Percentiles rank a stretch among this genome's conserved stretches.
Conservation (phyloP, 768 basidiomycete genomes). For the Amylocystis lapponica region DNA sequence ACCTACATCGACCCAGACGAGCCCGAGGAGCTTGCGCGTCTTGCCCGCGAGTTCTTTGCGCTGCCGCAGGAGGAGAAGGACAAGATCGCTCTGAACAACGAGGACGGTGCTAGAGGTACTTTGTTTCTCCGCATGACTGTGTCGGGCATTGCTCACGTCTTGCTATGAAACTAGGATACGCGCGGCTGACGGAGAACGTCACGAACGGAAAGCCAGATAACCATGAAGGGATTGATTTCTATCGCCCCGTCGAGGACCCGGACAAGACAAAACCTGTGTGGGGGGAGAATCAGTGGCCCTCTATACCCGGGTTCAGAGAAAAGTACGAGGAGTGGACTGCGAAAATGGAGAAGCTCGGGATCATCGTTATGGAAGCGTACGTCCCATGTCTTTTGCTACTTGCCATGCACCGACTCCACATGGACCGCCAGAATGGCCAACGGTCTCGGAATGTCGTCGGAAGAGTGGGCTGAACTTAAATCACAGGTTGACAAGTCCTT, state of each 20-base stretch:
- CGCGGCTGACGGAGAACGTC: conserved; percentile 75
- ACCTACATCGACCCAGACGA: conserved; percentile 51
- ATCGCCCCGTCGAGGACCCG: conserved; percentile 63
- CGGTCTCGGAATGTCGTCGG: conserved; percentile 66
- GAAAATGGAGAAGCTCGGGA: conserved; percentile 81
- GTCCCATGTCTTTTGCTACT: conserved; percentile 21
- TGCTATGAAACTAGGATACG: conserved; percentile 85
- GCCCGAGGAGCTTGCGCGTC: conserved; percentile 54
- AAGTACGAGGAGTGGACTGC: conserved; percentile 72
- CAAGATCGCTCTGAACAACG: conserved; percentile 53
- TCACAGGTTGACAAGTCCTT: conserved; percentile 76
- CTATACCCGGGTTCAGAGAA: conserved; percentile 48
- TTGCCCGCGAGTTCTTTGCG: conserved; percentile 70
- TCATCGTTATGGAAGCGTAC: conserved; percentile 83
- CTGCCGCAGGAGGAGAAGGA: conserved; percentile 60
- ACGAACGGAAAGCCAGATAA: conserved; percentile 82
- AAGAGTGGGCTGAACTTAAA: conserved; percentile 69
- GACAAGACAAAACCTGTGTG: conserved; percentile 68
- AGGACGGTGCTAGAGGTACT: conserved; percentile 76
- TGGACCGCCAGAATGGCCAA: conserved; percentile 60
- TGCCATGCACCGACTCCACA: neutral
- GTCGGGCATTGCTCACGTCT: neutral
- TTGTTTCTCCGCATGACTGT: neutral
- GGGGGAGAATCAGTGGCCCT: conserved; percentile 89
- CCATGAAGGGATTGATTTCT: conserved; percentile 83